Evolutionary conservation across 768 basidiomycete genomes (phyloP), one percentile per base, ranked within the genome.

Genomic region (Ephemerocybe angulata): DNA sequence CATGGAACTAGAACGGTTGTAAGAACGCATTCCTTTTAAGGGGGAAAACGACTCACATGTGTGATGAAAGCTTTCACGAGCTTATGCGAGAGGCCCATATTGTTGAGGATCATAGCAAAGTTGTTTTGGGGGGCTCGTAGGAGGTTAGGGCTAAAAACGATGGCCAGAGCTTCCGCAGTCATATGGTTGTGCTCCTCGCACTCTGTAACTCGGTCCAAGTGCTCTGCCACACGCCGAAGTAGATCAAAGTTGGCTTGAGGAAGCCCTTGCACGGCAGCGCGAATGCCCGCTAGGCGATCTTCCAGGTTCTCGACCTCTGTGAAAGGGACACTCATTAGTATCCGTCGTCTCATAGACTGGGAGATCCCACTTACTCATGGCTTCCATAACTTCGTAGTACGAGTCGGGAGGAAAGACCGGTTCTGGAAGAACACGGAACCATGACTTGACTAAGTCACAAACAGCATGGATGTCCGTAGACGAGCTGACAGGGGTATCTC

Each of bases 181-280:
- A 94, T 94, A 56, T 93, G 91, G 62, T 93, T 94, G 47, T 85
- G 80, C 55, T 93, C 90, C 65, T 93, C 90, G 68, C 80, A 90
- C 64, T 93, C 90, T 3, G 90, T 89, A n/a, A 93, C 88, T 64
- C 89, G 89, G 63, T 93, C 90, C n/a, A 94, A 77, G 68, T 93
- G 92, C 61, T 92, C 89, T 3, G 86, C 75, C 13, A 93, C 81
- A 21, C 91, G 83, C 57, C 80, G 84, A 60, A 94, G 74, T n/a
- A 93, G 70, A 62, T 90, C 84, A 65, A 91, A 90, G 67, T 91
- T 86, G 13, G 81, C 76, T 58, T 78, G 79, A 27, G 92, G 90
- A 2, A 94, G 74, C 10, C 72, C 72, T 53, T 84, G 88, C 15
- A 94, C 79, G 50, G 92, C 79, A 11, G 68, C 65, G 35, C 90